Percentiles rank a stretch among this genome's conserved stretches.
Evolutionary conservation across 2,329 filamentous ascomycete species (phyloP).

Genomic region (Leptodontidium sp.): DNA sequence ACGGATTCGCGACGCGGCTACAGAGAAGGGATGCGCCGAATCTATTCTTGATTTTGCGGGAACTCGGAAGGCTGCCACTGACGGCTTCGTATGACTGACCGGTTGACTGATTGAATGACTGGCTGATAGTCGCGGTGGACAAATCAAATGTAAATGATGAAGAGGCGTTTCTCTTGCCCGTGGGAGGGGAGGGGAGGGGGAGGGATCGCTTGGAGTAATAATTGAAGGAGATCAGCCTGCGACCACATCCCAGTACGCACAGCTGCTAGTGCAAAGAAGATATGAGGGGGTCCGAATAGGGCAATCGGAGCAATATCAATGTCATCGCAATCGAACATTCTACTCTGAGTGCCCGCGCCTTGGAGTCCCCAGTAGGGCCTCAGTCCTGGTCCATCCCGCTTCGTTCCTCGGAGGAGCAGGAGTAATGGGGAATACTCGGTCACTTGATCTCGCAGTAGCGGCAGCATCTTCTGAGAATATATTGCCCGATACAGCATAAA

Average conservation of each 20-base stretch:
- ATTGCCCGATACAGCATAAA: constrained; percentile 14
- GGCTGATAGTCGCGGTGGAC: constrained; percentile 13
- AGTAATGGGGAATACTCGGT: constrained; percentile 16
- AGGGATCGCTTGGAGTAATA: constrained; percentile 33
- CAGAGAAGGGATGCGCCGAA: constrained; percentile 12
- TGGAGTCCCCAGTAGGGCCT: too few species aligned
- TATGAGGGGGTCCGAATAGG: constrained; percentile 22
- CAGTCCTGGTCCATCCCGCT: neutral
- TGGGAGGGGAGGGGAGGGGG: constrained; percentile 22
- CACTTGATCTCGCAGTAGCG: constrained; percentile 15
- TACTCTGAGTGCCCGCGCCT: neutral
- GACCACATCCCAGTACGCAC: constrained; percentile 33
- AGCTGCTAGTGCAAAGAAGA: constrained; percentile 29
- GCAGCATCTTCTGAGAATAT: neutral
- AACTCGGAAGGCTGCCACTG: constrained; percentile 24
- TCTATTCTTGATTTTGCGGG: constrained; percentile 20
- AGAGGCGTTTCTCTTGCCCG: constrained; percentile 25
- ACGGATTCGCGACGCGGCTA: constrained; percentile 8
- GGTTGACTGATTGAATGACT: constrained; percentile 17
- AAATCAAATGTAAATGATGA: constrained; percentile 28
- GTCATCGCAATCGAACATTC: constrained; percentile 12
- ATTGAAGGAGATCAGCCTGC: constrained; percentile 30
- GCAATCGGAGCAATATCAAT: constrained; percentile 26
- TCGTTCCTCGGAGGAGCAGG: constrained; percentile 1
- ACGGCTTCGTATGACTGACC: constrained; percentile 26